These are phyloP conservation scores for Daldinia concentrica DNA, from an alignment of 495 filamentous ascomycete genomes.

Conservation along the genomic window DNA sequence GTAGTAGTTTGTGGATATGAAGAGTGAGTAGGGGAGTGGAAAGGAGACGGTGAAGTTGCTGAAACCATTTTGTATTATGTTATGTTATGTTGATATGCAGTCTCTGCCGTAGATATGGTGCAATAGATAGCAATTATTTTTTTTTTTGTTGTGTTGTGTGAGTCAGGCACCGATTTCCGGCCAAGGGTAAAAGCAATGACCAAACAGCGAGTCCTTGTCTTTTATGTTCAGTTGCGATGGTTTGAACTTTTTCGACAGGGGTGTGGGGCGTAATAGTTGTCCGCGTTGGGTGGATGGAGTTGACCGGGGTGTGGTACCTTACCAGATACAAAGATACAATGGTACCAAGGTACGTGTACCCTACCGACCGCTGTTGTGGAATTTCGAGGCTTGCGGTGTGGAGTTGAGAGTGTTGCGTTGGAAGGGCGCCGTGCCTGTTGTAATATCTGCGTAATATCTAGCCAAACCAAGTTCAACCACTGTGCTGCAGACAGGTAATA, in stretches of 20 bases:
- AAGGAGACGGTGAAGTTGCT: conserved; percentile 40
- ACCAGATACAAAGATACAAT: conserved; percentile 13
- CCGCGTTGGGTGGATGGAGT: conserved; percentile 29
- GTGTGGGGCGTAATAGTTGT: conserved; percentile 28
- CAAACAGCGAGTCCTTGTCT: conserved; percentile 43
- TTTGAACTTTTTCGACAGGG: conserved; percentile 43
- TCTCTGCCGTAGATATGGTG: conserved; percentile 38
- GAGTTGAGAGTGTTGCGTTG: conserved; percentile 36
- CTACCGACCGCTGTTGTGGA: conserved; percentile 28
- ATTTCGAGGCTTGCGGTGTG: conserved; percentile 41
- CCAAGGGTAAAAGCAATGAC: conserved; percentile 41
- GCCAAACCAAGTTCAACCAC: conserved; percentile 20
- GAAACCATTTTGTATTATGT: conserved; percentile 48
- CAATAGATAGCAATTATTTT: conserved; percentile 41
- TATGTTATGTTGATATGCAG: conserved; percentile 18
- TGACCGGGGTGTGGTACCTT: conserved; percentile 2
- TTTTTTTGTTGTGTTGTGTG: conserved; percentile 46
- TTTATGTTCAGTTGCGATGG: conserved; percentile 42
- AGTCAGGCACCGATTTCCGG: conserved; percentile 50
- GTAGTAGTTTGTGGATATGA: conserved; percentile 44
- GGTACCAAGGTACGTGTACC: conserved; percentile 25
- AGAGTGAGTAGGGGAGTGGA: conserved; percentile 37
- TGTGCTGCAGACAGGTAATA: conserved; percentile 11
- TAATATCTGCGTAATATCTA: conserved; percentile 37
- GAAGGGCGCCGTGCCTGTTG: conserved; percentile 33